phyloP scores from a whole-genome alignment of 2,329 filamentous ascomycete species.

The Thielaviopsis ethacetica region DNA sequence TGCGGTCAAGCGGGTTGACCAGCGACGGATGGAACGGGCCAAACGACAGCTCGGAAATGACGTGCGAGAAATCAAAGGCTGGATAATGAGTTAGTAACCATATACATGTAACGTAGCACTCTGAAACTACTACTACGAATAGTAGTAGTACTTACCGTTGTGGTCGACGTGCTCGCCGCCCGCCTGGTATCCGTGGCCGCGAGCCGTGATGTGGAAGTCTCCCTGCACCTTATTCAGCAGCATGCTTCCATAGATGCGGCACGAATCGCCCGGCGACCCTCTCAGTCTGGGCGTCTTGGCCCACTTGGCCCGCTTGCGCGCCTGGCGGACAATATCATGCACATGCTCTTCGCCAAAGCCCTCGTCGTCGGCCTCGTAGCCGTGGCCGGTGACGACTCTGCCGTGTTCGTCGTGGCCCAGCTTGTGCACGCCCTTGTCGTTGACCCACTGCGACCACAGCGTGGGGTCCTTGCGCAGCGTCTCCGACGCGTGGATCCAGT shows the following conservation, averaged over 20 bases:
- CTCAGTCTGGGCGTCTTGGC: conserved; percentile 58
- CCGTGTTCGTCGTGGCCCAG: conserved; percentile 40
- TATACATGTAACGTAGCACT: too few species aligned
- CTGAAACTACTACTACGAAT: too few species aligned
- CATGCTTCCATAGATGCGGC: conserved; percentile 76
- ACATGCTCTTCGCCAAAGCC: conserved; percentile 70
- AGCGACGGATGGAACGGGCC: conserved; percentile 92
- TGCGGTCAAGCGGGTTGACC: conserved; percentile 85
- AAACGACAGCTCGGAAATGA: conserved; percentile 90
- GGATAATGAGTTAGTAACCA: conserved; percentile 13
- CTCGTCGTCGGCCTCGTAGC: conserved; percentile 45
- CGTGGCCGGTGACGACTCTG: conserved; percentile 33
- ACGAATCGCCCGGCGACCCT: conserved; percentile 46
- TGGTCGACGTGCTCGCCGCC: conserved; percentile 66
- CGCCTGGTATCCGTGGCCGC: conserved; percentile 88
- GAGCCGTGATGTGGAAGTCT: conserved; percentile 92
- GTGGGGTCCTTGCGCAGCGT: conserved; percentile 62
- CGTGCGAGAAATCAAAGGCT: conserved; percentile 97
- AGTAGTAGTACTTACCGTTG: conserved; percentile 50
- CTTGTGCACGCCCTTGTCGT: conserved; percentile 48
- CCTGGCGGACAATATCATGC: conserved; percentile 70
- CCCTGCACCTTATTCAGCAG: conserved; percentile 95
- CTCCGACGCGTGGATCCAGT: conserved; percentile 70
- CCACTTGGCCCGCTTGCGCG: conserved; percentile 46
- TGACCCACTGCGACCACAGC: conserved; percentile 66